phyloP scores from a whole-genome alignment of 306 rosid species.

The Gleditsia sinensis region DNA sequence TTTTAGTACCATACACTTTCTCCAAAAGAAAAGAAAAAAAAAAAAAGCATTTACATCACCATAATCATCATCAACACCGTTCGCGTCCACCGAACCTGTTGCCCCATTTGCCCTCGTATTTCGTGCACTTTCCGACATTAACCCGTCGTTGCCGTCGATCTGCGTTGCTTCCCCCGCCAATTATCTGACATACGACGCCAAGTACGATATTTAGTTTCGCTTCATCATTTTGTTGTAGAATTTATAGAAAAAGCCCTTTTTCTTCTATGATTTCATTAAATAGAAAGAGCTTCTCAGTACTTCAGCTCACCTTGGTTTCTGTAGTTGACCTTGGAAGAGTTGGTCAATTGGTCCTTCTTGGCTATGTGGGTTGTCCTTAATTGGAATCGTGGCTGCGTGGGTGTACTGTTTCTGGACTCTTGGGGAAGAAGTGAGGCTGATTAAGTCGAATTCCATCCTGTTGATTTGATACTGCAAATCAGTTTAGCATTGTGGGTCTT shows the following conservation, averaged over 20 bases:
- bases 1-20: constrained; percentile 20
- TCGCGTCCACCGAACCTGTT: constrained; percentile 36
- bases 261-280: not conserved
- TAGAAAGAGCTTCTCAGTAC: constrained; percentile 1
- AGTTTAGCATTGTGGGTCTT: constrained; percentile 3
- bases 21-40: not conserved
- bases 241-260: not conserved
- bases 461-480: constrained; percentile 31
- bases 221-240: constrained; percentile 8
- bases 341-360: constrained; percentile 28
- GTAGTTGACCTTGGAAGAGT: constrained; percentile 37
- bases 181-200: constrained; percentile 22
- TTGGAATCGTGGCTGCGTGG: constrained; percentile 57
- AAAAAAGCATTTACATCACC: constrained; percentile 11
- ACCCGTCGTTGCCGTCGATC: constrained; percentile 35
- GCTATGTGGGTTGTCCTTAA: constrained; percentile 53
- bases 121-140: constrained; percentile 43
- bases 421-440: constrained; percentile 56
- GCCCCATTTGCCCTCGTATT: not conserved
- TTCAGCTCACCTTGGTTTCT: constrained; percentile 25
- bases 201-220: not conserved
- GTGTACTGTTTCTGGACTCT: constrained; percentile 52
- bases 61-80: constrained; percentile 33
- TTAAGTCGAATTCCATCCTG: constrained; percentile 33
- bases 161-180: constrained; percentile 11